phyloP scores from a whole-genome alignment of 1,284 basidiomycete species.

The Irpex sp. region DNA sequence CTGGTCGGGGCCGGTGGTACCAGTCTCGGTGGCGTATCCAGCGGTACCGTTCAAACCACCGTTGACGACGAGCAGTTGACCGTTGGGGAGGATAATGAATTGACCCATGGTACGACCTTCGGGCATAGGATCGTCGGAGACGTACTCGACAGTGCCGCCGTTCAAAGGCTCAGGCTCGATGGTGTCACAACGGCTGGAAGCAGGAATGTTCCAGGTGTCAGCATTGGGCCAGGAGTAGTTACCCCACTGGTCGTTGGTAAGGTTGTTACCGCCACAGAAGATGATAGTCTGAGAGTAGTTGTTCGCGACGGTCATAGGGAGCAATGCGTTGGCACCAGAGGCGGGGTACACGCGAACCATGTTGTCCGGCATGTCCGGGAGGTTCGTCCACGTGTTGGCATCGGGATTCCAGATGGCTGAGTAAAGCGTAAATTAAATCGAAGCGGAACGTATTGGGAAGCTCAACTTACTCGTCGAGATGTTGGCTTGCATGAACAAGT shows the following conservation, averaged over 20 bases:
- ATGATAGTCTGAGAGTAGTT: conserved; percentile 83
- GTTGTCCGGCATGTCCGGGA: conserved; percentile 60
- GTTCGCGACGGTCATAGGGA: conserved; percentile 87
- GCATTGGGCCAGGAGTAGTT: conserved; percentile 68
- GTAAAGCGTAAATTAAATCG: conserved; percentile 2
- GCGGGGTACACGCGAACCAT: conserved; percentile 90
- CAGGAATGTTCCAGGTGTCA: conserved; percentile 63
- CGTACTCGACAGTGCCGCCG: conserved; percentile 48
- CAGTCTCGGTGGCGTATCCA: conserved; percentile 59
- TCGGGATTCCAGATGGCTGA: conserved; percentile 62
- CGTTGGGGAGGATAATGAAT: conserved; percentile 77
- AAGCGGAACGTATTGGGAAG: conserved; percentile 10
- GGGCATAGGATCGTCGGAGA: conserved; percentile 73
- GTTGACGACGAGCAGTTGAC: conserved; percentile 73
- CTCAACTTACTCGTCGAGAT: conserved; percentile 67
- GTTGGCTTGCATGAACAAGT: conserved; percentile 84
- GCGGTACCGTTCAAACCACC: conserved; percentile 78
- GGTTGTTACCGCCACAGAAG: conserved; percentile 86
- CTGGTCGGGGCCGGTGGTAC: conserved; percentile 36
- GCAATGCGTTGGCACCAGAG: conserved; percentile 86
- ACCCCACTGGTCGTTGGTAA: conserved; percentile 69
- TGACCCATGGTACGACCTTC: conserved; percentile 86
- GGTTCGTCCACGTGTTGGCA: conserved; percentile 55
- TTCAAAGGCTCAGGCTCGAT: conserved; percentile 80
- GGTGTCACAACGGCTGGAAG: conserved; percentile 64